Base-by-base conservation (phyloP, 2,329 filamentous ascomycete species). In the Verticillium albo-atrum region DNA sequence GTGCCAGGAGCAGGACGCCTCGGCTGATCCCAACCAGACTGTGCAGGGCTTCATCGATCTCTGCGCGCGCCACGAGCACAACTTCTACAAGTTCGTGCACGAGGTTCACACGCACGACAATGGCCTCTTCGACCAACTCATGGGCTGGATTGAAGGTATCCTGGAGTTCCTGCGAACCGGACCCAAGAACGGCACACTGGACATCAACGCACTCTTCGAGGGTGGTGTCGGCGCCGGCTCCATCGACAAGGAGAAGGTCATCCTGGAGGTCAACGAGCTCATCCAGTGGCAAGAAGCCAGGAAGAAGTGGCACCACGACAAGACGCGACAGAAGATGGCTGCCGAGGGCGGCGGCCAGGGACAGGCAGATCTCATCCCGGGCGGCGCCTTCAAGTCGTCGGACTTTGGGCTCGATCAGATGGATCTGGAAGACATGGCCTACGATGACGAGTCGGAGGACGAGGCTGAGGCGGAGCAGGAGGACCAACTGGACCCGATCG, bases 51-150 rank as follows among this genome's bases (percentile, higher is more conserved):
- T 99, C 70, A 99, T 99, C 69, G 95, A 99, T 70, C 83, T 99
- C 25, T 99, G 95, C 74, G 89, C 91, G 65, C 87, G 95, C 51
- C 95, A 99, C 72, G 92, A 99, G 75, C 87, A 96, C 72, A 96
- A 96, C 75, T 94, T 99, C 72, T 99, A 98, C 83, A 98, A 97
- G 73, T 99, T 99, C 72, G 90, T 99, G 3, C 95, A 99, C 73
- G 95, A 99, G 75, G 94, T 99, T 1, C 95, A 99, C 71, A 88
- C 91, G 6, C 94, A 99, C 68, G 95, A 99, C 72, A 96, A 99
- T 64, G 95, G 95, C 1, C 84, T 99, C 1, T 99, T 99, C 68
- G 93, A 92, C 35, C 91, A 96, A 68, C 83, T 99, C 56, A 99
- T 99, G 95, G 88, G 88, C 27, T 98, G 95, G 95, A 88, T 98